Conservation (phyloP, 1,139 yeast species). For the Pichia sp. region DNA sequence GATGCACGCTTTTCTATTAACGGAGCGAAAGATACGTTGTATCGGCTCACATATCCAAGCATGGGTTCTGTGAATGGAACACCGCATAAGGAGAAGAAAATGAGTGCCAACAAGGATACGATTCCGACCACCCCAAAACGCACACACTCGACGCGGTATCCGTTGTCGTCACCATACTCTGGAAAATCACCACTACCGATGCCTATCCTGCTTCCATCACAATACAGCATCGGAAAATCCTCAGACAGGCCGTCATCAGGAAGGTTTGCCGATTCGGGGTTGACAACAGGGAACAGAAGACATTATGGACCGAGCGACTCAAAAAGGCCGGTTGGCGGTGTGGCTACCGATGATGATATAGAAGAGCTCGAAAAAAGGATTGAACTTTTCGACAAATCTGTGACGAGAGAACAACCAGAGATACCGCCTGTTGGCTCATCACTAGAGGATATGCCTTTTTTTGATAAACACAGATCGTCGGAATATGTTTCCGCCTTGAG, state of each 20-base stretch:
- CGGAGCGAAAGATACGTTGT: too few relatives aligned
- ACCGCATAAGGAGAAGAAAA: not conserved
- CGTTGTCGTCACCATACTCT: conserved; percentile 18
- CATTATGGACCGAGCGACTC: not conserved
- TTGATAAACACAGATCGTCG: conserved; percentile 1
- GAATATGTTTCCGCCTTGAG: conserved; percentile 8
- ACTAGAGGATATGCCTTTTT: conserved; percentile 14
- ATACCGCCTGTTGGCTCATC: conserved; percentile 13
- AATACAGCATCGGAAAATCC: conserved; percentile 1
- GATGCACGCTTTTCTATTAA: too few relatives aligned
- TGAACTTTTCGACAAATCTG: conserved; percentile 11
- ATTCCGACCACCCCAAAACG: conserved; percentile 3
- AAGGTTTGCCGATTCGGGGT: not conserved
- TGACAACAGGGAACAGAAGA: not conserved
- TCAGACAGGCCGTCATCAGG: not conserved
- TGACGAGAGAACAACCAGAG: not conserved
- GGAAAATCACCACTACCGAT: conserved; percentile 18
- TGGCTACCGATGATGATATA: not conserved
- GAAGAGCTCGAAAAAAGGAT: not conserved
- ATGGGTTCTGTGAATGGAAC: conserved; percentile 2
- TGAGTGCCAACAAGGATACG: not conserved
- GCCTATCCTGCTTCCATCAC: conserved; percentile 11
- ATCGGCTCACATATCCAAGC: not conserved
- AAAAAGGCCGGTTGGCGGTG: not conserved
- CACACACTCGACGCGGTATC: conserved; percentile 4